Base-by-base conservation (phyloP, 2,329 filamentous ascomycete species). In the Aureobasidium mangrovei region DNA sequence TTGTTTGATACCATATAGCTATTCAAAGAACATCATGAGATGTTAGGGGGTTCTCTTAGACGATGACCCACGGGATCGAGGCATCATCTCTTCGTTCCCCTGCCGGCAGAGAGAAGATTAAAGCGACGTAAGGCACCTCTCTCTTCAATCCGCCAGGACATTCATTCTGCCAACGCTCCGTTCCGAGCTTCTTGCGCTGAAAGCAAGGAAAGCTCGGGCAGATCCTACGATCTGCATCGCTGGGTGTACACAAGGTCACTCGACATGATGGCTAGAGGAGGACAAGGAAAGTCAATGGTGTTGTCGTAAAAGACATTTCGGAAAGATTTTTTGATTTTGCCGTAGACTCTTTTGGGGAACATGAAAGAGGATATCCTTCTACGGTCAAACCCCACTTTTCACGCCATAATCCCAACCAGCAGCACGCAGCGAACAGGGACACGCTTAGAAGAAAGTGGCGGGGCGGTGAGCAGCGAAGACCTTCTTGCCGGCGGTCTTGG, bases 381-480 rank as follows among this genome's bases (percentile, higher is more conserved):
- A 45, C 51, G 44, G 38, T 32, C 53, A 36, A 48, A 27, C 18
- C 42, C 35, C 28, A 32, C 18, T 24, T 40, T 46, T 46, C 43
- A 46, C 43, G 38, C 44, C 53, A 48, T 27, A 9, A n/a, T 33
- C 26, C 43, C 43, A 54, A 44, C 53, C 53, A 46, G 36, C 42
- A 46, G 43, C 35, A 47, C 38, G 38, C 42, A 47, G 43, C 53
- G 48, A 48, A 28, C 12, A 27, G 10, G 35, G 43, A 54, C 24
- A 72, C 77, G 72, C 81, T 82, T 90, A 97, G 82, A 90, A 93
- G 83, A 97, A 97, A 75, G 93, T 98, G 71, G 88, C 88, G 70
- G 93, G 93, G 78, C 93, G 86, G 78, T 83, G 88, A 72, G 89
- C 84, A 73, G 86, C 83, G 81, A 95, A 98, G 74, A 97, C 73